Evolutionary conservation across 208 protist species (phyloP).

Genomic region (Zelonia costaricensis): DNA sequence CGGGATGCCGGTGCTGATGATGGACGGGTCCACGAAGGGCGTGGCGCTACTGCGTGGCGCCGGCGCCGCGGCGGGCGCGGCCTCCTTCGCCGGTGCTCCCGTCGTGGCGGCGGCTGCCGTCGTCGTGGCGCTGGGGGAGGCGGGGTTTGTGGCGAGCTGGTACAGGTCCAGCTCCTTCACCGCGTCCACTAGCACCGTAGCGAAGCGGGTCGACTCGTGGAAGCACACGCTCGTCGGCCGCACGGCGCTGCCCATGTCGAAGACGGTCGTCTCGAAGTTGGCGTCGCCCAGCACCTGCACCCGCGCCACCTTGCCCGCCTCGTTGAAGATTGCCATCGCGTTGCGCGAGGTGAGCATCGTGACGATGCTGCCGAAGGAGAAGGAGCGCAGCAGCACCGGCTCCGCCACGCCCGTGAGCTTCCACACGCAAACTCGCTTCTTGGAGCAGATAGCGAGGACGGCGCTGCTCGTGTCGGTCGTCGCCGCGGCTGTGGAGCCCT

Average conservation of each 20-base stretch:
- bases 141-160: conserved; percentile 33
- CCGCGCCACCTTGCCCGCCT: conserved; percentile 38
- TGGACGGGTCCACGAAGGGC: conserved; percentile 32
- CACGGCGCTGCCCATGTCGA: conserved; percentile 25
- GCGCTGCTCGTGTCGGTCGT: conserved; percentile 29
- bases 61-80: conserved; percentile 4
- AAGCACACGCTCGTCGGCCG: conserved; percentile 66
- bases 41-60: not conserved
- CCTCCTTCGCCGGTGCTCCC: not conserved
- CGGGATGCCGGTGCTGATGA: conserved; percentile 35
- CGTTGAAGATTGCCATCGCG: conserved; percentile 80
- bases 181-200: conserved; percentile 39
- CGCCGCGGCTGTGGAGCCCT: conserved; percentile 4
- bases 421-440: conserved; percentile 62
- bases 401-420: conserved; percentile 65
- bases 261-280: conserved; percentile 38
- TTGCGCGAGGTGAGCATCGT: conserved; percentile 61
- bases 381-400: conserved; percentile 65
- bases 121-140: conserved; percentile 8
- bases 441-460: conserved; percentile 57
- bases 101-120: not conserved
- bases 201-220: conserved; percentile 48
- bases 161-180: conserved; percentile 41
- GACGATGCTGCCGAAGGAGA: conserved; percentile 60
- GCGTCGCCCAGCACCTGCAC: conserved; percentile 33